Evolutionary conservation across 192 early-diverging fungal species (phyloP), one percentile per base, ranked within the genome.

Genomic region (Phycomyces nitens): DNA sequence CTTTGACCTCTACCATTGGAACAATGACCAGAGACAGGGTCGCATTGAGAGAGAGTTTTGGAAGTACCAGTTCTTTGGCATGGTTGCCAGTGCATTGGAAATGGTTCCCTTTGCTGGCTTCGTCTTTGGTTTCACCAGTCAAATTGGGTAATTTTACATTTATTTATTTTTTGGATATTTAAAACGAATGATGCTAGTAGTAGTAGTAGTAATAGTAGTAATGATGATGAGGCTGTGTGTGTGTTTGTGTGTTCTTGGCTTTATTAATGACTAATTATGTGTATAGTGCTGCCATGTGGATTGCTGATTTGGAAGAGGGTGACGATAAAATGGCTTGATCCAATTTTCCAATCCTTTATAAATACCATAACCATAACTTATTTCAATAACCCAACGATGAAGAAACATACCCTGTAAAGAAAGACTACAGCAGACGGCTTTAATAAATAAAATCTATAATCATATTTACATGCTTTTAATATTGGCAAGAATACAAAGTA

Each of bases 51-150:
- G 57, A 4, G 38, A 47, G 12, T 70, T 69, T 57, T 61, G 66
- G 5, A 57, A 74, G 21, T 80, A 80, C 55, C 76, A 69, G 2
- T 60, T 62, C 0, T 80, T 80, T 60, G 73, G 79, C 20, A 62
- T 80, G 38, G 71, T 80, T 44, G 75, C 79, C 11, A 66, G 67
- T 27, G 72, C 70, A 16, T 66, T 80, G 26, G 79, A 80, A 63
- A 63, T 77, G 70, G 53, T 80, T 44, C 79, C 79, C 14, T 70
- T 77, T 61, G 53, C 69, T 21, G 79, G 79, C 1, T 75, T 73
- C 62, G 41, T 77, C 49, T 80, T 80, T 75, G 66, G 64, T n/a
- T 80, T 72, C 53, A 77, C 79, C 39, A 80, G 77, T 62, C 69
- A 72, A 21, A 73, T 80, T 62, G 79, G 79, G 79, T 80, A 74